These are phyloP conservation scores for Sarocladiaceae sp. DNA, from an alignment of 2,329 filamentous ascomycete genomes.

Conservation along the genomic window DNA sequence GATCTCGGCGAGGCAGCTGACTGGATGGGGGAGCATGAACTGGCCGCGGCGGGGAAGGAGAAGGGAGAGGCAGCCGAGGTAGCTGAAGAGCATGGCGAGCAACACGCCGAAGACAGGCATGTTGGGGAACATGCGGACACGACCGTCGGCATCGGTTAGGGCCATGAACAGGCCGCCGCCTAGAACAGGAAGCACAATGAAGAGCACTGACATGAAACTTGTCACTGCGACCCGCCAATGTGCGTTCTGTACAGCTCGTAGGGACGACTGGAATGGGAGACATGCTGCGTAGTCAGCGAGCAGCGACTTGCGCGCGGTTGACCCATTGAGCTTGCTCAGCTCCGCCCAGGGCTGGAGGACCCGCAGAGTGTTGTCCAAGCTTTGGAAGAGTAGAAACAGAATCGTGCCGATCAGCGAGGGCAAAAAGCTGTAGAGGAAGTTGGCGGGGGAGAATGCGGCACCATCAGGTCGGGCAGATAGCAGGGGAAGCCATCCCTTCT, in stretches of 20 bases:
- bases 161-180: conserved; percentile 69
- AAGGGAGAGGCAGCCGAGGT: conserved; percentile 55
- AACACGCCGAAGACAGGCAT: conserved; percentile 66
- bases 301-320: conserved; percentile 55
- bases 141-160: conserved; percentile 46
- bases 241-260: conserved; percentile 50
- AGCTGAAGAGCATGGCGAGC: conserved; percentile 66
- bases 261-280: conserved; percentile 52
- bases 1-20: conserved; percentile 67
- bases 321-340: conserved; percentile 50
- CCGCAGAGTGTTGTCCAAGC: conserved; percentile 59
- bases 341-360: conserved; percentile 64
- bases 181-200: conserved; percentile 59
- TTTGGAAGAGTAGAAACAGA: conserved; percentile 60
- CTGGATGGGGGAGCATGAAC: conserved; percentile 65
- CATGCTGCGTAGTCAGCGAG: conserved; percentile 64
- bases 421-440: conserved; percentile 80
- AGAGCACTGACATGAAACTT: conserved; percentile 52
- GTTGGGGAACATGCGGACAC: conserved; percentile 64
- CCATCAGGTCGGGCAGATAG: conserved; percentile 54
- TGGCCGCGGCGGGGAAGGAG: conserved; percentile 55
- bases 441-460: conserved; percentile 72
- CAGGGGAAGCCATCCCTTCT: conserved; percentile 64
- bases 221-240: conserved; percentile 61
- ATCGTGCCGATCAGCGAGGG: conserved; percentile 62